Conservation (phyloP, 2,329 filamentous ascomycete species). For the Coniochaeta prunicola region DNA sequence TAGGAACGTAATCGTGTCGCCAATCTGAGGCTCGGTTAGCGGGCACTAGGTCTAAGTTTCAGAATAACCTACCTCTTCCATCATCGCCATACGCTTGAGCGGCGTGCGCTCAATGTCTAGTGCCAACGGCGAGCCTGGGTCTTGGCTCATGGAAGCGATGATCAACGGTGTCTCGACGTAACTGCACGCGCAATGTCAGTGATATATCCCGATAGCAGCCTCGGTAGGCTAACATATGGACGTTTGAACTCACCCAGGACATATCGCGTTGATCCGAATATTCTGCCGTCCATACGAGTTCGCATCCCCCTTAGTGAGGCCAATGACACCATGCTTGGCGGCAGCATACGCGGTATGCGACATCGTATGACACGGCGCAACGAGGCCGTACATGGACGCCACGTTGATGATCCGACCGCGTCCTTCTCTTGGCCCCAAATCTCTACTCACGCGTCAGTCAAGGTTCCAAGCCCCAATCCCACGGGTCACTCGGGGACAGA, state of each 20-base stretch:
- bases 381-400: slow-evolving; percentile 42
- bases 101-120: slow-evolving; percentile 36
- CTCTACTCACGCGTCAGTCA: slow-evolving; percentile 11
- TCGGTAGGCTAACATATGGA: no score
- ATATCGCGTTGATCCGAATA: slow-evolving; percentile 56
- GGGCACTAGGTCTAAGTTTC: not conserved
- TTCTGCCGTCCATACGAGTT: slow-evolving; percentile 40
- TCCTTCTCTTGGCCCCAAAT: slow-evolving; percentile 29
- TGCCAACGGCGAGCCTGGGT: slow-evolving; percentile 21
- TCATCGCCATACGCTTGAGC: slow-evolving; percentile 34
- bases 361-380: slow-evolving; percentile 27
- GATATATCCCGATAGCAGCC: not conserved
- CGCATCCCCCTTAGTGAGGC: slow-evolving; percentile 46
- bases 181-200: slow-evolving; percentile 12
- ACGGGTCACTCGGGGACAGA: not conserved
- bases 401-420: slow-evolving; percentile 48
- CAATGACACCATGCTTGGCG: slow-evolving; percentile 45
- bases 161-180: slow-evolving; percentile 24
- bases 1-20: slow-evolving; percentile 43
- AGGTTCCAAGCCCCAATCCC: not conserved
- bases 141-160: slow-evolving; percentile 26
- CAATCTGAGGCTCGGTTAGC: slow-evolving; percentile 23
- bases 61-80: slow-evolving; percentile 30
- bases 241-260: slow-evolving; percentile 32
- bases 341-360: slow-evolving; percentile 39